Percentiles rank a stretch among this genome's conserved stretches.
Conservation (phyloP, 2,329 filamentous ascomycete species). For the Colletotrichum caudatum region DNA sequence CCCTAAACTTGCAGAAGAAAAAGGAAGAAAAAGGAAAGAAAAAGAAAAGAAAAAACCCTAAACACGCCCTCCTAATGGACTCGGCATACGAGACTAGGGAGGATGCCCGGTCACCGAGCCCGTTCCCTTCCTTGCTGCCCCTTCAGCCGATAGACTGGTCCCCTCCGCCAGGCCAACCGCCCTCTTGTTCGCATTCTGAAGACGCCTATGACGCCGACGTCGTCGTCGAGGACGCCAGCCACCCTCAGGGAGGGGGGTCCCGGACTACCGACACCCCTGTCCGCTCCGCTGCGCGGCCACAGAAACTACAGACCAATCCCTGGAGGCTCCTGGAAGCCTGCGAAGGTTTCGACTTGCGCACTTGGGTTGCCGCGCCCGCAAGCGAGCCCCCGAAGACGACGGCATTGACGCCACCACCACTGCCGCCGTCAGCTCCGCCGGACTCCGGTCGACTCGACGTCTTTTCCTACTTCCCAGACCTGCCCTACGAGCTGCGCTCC, state of each 20-base stretch:
- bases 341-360: conserved; percentile 37
- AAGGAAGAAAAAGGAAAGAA: too few species aligned
- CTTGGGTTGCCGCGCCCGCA: conserved; percentile 30
- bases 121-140: neutral
- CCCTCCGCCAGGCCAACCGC: conserved; percentile 1
- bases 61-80: neutral
- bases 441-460: too few species aligned
- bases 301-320: conserved; percentile 13
- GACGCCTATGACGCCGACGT: neutral
- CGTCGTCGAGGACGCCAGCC: neutral
- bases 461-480: conserved; percentile 38
- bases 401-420: neutral
- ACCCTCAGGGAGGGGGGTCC: conserved; percentile 7
- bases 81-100: neutral
- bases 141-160: conserved; percentile 1
- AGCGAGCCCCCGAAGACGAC: conserved; percentile 3
- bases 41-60: neutral
- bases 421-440: neutral
- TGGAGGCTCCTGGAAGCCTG: conserved; percentile 27
- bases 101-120: neutral
- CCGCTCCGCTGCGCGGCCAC: conserved; percentile 16
- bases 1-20: neutral
- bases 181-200: conserved; percentile 6
- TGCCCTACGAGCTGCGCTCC: conserved; percentile 41
- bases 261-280: conserved; percentile 20